Evolutionary conservation across 1,284 basidiomycete genomes (phyloP), one percentile per base, ranked within the genome.

Genomic region (Microbotryum lychnidis-dioicae): DNA sequence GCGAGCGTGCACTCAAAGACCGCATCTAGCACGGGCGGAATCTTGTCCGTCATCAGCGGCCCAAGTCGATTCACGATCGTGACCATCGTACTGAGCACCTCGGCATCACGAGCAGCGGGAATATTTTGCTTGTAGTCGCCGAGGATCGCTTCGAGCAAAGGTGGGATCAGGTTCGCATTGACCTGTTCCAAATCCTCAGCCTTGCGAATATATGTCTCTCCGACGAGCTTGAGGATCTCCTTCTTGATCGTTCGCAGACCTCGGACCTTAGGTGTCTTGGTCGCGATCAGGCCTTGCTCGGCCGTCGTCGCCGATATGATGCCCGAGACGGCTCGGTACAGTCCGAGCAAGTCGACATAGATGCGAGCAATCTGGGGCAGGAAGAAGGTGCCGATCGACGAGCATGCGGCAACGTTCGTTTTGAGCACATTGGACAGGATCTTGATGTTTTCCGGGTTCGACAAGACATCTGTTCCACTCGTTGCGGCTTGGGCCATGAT

Each of bases 261-360:
- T 67, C 96, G 85, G 69, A 98, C 85, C 82, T 96, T 96, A 6
- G 94, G 94, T 4, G 94, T 98, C 79, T 96, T 96, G 31, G 96
- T 97, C 3, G 94, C 93, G 71, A 98, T 86, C 48, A 85, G 77
- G 49, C 93, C 91, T 75, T 93, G 89, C 70, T 84, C 84, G 23
- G 85, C 87, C 46, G 98, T 87, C 21, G 89, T 91, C 74, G 92
- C 88, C 73, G 88, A 94, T 74, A 99, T 97, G 72, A 98, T 91
- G n/a, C 90, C 87, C 70, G 91, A 94, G 63, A 97, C 93, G 31
- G 92, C 94, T 76, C 92, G 93, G 81, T 99, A 99, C 62, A 99
- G 79, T 18, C 93, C 94, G 31, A 99, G 83, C 92, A 98, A 97
- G 75, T 99, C 96, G 71, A 97, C 80, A 82, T 97, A 99, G 76